A percentile compares a stretch with the other conserved stretches of the same genome.
These are phyloP conservation scores for Inosperma sp. DNA, from an alignment of 768 basidiomycete genomes.

Conservation along the genomic window DNA sequence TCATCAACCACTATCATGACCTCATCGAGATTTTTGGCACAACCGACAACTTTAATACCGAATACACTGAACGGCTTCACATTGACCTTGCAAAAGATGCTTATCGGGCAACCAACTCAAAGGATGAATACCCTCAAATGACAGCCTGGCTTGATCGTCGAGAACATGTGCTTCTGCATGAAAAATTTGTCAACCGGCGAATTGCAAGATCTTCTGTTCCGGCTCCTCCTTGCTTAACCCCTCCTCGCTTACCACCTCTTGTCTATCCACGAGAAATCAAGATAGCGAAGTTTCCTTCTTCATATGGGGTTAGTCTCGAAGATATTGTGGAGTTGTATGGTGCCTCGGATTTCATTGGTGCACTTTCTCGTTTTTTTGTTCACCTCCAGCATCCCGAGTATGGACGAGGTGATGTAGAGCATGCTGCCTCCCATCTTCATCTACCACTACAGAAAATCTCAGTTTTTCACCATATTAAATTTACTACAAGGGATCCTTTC, in stretches of 20 bases:
- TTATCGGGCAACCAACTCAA: too few relatives aligned
- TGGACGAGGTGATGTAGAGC: background rate
- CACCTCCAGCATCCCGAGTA: conserved; percentile 15
- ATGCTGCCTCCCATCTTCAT: background rate
- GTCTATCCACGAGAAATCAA: background rate
- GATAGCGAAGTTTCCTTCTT: conserved; percentile 2
- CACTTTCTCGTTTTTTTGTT: background rate
- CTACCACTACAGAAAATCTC: background rate
- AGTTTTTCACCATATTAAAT: background rate
- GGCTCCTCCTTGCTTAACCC: background rate
- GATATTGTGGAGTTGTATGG: background rate
- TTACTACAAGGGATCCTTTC: background rate
- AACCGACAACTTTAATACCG: too few relatives aligned
- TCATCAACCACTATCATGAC: too few relatives aligned
- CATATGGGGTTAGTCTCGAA: background rate
- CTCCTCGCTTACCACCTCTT: background rate
- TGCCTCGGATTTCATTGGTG: background rate
- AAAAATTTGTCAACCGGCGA: too few relatives aligned
- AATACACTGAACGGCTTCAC: too few relatives aligned
- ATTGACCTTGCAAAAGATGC: too few relatives aligned
- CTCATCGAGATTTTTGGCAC: too few relatives aligned
- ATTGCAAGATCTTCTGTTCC: background rate
- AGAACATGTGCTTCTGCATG: too few relatives aligned
- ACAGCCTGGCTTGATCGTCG: conserved; percentile 26
- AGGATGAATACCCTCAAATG: conserved; percentile 39